Conservation (phyloP, 2,329 filamentous ascomycete species). For the Ceratocystis colombiana region DNA sequence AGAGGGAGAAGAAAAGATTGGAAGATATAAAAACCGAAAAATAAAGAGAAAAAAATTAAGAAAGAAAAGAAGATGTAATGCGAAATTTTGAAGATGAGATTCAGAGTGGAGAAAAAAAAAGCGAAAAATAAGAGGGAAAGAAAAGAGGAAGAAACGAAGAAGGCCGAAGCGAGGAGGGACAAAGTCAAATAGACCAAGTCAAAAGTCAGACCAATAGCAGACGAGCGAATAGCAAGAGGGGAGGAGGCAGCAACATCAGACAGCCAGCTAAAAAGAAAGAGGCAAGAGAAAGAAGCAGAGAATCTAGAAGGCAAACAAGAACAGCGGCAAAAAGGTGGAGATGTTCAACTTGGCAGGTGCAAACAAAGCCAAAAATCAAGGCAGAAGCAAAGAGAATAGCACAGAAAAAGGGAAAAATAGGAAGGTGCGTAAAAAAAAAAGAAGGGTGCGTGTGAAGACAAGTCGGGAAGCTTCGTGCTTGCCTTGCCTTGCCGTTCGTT, state of each 20-base stretch:
- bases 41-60: not conserved
- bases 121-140: conserved; percentile 15
- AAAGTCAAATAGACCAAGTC: conserved; percentile 7
- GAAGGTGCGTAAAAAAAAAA: conserved; percentile 11
- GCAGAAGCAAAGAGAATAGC: not conserved
- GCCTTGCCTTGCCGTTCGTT: no score
- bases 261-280: not conserved
- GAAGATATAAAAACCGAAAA: not conserved
- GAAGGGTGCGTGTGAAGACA: no score
- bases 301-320: not conserved
- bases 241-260: conserved; percentile 9
- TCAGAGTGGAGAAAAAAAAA: not conserved
- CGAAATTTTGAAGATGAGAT: not conserved
- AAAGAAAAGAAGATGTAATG: not conserved
- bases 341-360: not conserved
- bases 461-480: no score
- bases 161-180: conserved; percentile 6
- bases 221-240: conserved; percentile 19
- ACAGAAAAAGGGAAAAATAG: not conserved
- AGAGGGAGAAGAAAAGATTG: not conserved
- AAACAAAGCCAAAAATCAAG: not conserved
- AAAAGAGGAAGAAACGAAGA: conserved; percentile 7
- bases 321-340: conserved; percentile 1
- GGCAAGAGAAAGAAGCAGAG: conserved; percentile 11
- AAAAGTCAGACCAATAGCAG: conserved; percentile 1